phyloP scores from a whole-genome alignment of 371 early-diverging fungal species.

The Neoconidiobolus thromboides region DNA sequence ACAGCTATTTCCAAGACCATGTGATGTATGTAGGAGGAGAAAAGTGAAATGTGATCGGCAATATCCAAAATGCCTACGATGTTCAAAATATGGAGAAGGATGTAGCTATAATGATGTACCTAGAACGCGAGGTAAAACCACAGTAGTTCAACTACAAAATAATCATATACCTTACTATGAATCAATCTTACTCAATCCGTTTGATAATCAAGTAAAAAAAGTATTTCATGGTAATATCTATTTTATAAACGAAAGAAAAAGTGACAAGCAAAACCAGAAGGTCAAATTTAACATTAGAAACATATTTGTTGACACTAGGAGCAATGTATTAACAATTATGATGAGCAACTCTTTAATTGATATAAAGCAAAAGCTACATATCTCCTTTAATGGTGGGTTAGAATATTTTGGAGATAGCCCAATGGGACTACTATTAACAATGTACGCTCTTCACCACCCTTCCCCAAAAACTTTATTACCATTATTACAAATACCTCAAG shows the following conservation, averaged over 20 bases:
- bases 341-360: constrained; percentile 1
- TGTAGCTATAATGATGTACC: constrained; percentile 2
- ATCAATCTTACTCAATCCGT: neutral
- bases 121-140: neutral
- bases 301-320: neutral
- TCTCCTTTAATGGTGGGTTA: neutral
- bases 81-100: neutral
- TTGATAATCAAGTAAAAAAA: neutral
- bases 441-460: neutral
- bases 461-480: neutral
- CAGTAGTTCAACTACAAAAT: neutral
- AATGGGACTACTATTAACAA: neutral
- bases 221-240: neutral
- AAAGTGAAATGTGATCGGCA: neutral
- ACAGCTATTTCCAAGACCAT: neutral
- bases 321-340: neutral
- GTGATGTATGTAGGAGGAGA: constrained; percentile 1
- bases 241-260: neutral
- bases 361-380: neutral
- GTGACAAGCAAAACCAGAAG: neutral
- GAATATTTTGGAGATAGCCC: neutral
- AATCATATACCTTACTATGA: neutral
- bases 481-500: neutral
- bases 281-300: neutral
- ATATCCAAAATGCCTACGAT: neutral